phyloP scores from a whole-genome alignment of 176 grass and related monocot species.

The Aegilops bicornis region DNA sequence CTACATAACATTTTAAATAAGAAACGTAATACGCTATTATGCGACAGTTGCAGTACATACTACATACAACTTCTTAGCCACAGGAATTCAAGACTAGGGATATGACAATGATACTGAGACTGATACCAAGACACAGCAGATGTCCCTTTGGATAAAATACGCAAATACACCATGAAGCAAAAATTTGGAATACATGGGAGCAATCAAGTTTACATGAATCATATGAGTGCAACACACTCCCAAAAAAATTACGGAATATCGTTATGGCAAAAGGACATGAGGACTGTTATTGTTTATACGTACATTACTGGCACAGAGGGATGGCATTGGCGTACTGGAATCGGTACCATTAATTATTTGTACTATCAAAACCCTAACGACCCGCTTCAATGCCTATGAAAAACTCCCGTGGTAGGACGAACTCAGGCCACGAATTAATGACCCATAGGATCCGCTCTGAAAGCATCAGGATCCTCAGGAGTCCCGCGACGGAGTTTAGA shows the following conservation, averaged over 20 bases:
- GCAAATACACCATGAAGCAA: neutral
- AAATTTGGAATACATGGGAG: neutral
- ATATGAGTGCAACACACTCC: neutral
- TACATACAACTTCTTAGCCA: neutral
- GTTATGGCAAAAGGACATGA: neutral
- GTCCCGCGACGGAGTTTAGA: neutral
- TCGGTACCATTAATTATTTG: neutral
- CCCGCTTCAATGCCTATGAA: neutral
- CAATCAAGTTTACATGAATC: neutral
- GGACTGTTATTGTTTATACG: neutral
- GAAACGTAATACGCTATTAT: neutral
- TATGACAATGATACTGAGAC: neutral
- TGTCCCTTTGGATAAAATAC: neutral
- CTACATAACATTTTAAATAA: neutral
- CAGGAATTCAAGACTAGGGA: neutral
- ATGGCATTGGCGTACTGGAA: neutral
- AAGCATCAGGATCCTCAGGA: neutral
- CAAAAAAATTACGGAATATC: neutral
- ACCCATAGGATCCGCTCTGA: neutral
- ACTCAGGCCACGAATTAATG: neutral
- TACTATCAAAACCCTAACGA: conserved; percentile 37
- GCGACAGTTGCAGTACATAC: neutral
- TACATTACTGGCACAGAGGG: neutral
- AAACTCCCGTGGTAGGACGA: neutral
- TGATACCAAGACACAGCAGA: neutral